Percentiles rank a stretch among this genome's conserved stretches.
Conservation (phyloP, 2,329 filamentous ascomycete species). For the Monilinia laxa region DNA sequence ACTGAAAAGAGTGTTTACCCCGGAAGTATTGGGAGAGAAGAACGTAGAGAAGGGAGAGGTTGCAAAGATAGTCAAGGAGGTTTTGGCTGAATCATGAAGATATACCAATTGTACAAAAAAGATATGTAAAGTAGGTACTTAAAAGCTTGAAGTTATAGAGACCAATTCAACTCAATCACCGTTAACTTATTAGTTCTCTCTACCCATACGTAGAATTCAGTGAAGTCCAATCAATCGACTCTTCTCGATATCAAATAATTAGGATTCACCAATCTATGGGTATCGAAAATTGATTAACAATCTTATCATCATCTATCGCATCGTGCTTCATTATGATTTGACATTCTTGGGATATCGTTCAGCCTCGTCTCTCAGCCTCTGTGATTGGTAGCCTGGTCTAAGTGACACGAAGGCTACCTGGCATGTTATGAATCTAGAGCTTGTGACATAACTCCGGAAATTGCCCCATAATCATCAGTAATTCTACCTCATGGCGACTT, state of each 20-base stretch:
- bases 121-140: background rate
- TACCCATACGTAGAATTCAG: too few relatives aligned
- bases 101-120: background rate
- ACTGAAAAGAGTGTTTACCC: constrained; percentile 59
- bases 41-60: constrained; percentile 63
- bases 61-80: constrained; percentile 59
- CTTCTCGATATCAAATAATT: too few relatives aligned
- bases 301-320: background rate
- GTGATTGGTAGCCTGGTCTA: constrained; percentile 11
- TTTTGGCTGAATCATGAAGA: constrained; percentile 32
- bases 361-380: constrained; percentile 15
- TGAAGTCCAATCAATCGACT: too few relatives aligned
- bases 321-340: constrained; percentile 14
- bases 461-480: constrained; percentile 1
- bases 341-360: background rate
- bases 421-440: constrained; percentile 9
- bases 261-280: too few relatives aligned
- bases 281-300: too few relatives aligned
- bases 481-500: constrained; percentile 19
- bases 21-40: constrained; percentile 59
- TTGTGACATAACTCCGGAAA: constrained; percentile 19
- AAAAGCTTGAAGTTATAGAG: background rate
- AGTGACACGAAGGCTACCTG: constrained; percentile 20
- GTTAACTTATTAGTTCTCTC: too few relatives aligned
- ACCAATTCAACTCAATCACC: constrained; percentile 12